Conservation (phyloP, 2,329 filamentous ascomycete genomes). For the Alternaria solani region DNA sequence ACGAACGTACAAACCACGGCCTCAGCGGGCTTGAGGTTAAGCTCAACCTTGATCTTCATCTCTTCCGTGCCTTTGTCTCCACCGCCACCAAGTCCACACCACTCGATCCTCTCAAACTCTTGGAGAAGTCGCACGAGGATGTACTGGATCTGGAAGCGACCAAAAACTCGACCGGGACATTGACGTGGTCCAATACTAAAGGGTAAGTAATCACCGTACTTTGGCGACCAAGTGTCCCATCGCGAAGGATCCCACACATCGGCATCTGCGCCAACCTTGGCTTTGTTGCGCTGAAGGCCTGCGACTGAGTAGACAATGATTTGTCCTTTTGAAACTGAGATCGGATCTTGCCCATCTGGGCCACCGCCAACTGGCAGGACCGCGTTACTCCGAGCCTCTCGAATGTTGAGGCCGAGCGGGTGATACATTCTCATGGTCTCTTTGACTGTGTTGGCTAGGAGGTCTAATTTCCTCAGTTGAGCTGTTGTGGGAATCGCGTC, state of each 20-base stretch:
- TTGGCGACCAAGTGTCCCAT: conserved; percentile 11
- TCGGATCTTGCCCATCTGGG: conserved; percentile 1
- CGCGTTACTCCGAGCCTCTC: conserved; percentile 4
- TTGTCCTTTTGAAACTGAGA: conserved; percentile 10
- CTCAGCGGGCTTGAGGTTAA: conserved; percentile 14
- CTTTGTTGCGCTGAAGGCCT: conserved; percentile 12
- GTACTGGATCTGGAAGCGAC: conserved; percentile 17
- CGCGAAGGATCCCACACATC: conserved; percentile 11
- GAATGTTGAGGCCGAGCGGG: conserved; percentile 11
- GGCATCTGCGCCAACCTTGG: conserved; percentile 3
- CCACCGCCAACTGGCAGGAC: conserved; percentile 9
- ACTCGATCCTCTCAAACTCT: conserved; percentile 14
- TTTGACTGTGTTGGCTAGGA: conserved; percentile 15
- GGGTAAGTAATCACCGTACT: conserved; percentile 14
- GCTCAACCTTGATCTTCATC: conserved; percentile 18
- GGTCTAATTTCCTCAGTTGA: conserved; percentile 5
- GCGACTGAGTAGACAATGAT: conserved; percentile 16
- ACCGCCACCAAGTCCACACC: conserved; percentile 10
- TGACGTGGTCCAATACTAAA: conserved; percentile 15
- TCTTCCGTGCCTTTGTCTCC: conserved; percentile 3
- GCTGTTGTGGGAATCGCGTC: conserved; percentile 1
- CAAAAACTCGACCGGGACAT: conserved; percentile 14
- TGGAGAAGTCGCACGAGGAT: conserved; percentile 11
- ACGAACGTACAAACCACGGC: conserved; percentile 11
- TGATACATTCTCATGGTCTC: conserved; percentile 14